Base-by-base conservation (phyloP, 441 rosid genomes). In the Theobroma grandiflorum region DNA sequence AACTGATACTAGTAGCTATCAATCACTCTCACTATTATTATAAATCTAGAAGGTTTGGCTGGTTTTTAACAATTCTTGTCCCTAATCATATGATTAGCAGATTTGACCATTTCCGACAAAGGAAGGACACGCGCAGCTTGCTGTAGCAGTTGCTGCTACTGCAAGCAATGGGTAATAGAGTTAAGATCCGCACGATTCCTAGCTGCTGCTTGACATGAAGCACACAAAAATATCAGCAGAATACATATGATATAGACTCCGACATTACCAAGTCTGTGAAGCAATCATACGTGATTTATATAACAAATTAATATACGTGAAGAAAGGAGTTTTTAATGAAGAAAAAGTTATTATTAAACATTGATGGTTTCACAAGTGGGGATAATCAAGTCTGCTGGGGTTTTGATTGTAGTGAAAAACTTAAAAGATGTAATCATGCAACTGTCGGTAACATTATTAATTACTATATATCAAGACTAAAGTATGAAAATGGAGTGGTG, bases 361-460 rank as follows among this genome's bases (percentile, higher is more conserved):
- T 75, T 72, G 79, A 85, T 61, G 42, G 76, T 68, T 80, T 38
- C 63, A 63, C 35, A 75, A 81, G 88, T 86, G 85, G 88, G 85
- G 57, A 83, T 83, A 83, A 81, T 86, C 88, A 81, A 86, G 81
- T 76, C 70, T 83, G 83, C 77, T 72, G 62, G 47, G 76, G 82
- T 76, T 83, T 83, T 80, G 26, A 76, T 49, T 61, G 79, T 71
- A 5, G 22, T 10, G n/a, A 72, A 64, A 62, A 47, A 15, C 63
- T 31, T 7, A 5, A n/a, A 59, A 52, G 47, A 31, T 42, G 43
- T 73, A 61, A 78, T 62, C 79, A 79, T 80, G 62, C n/a, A 45
- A 4, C 0, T 85, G 88, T 83, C 88, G 81, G 88, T 73, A 74
- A 55, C 66, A 71, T 22, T 72, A 72, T 11, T 70, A 43, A 49